Percentiles rank a stretch among this genome's conserved stretches.
These are phyloP conservation scores for Pichia sp. DNA, from an alignment of 1,139 yeast genomes.

Conservation along the genomic window DNA sequence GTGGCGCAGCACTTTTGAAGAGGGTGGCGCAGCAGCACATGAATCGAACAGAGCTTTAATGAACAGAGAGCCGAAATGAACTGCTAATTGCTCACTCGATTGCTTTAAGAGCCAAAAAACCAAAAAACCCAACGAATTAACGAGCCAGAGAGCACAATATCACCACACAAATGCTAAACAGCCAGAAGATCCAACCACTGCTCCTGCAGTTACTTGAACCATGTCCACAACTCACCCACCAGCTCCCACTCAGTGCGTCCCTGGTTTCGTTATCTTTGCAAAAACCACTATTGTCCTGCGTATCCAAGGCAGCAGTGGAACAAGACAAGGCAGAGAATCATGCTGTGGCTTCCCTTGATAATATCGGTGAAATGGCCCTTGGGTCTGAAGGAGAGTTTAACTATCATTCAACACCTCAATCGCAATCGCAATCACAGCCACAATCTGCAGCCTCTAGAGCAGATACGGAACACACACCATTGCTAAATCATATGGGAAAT, in stretches of 20 bases:
- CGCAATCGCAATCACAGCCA: not conserved
- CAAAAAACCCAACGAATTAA: too few relatives aligned
- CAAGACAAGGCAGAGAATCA: conserved; percentile 1
- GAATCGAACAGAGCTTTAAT: too few relatives aligned
- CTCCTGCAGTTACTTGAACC: conserved; percentile 10
- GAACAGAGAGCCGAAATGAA: too few relatives aligned
- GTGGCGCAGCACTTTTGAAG: too few relatives aligned
- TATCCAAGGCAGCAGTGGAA: conserved; percentile 9
- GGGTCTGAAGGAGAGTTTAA: not conserved
- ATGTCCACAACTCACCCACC: conserved; percentile 4
- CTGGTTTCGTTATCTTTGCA: conserved; percentile 6
- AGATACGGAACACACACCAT: not conserved
- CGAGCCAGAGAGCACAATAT: too few relatives aligned
- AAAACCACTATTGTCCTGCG: conserved; percentile 12
- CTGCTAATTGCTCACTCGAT: too few relatives aligned
- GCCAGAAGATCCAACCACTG: conserved; percentile 6
- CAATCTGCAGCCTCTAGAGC: too few relatives aligned
- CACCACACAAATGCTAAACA: conserved; percentile 10
- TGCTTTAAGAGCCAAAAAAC: too few relatives aligned
- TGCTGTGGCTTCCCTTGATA: not conserved
- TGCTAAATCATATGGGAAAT: not conserved
- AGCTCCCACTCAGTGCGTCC: conserved; percentile 9
- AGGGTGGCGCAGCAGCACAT: too few relatives aligned
- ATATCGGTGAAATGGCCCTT: not conserved
- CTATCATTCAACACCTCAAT: not conserved